Base-by-base conservation (phyloP, 176 grass and related monocot species). In the Zizania latifolia region DNA sequence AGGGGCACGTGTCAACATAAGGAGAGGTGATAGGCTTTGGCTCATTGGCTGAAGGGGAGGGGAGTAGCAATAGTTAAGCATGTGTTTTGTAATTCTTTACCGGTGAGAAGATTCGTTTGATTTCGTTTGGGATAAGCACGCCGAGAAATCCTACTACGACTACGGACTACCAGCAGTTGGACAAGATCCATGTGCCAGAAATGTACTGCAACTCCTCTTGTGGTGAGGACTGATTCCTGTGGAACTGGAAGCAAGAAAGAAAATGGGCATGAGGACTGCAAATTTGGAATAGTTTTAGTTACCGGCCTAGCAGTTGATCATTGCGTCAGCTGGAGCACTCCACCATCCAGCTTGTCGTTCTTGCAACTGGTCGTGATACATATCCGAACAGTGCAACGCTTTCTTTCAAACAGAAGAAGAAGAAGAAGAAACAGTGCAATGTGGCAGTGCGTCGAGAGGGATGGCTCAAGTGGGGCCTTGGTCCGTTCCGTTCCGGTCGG, bases 1-100 rank as follows among this genome's bases (percentile, higher is more conserved):
- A 16, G 27, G 54, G 4, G 65, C 84, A 81, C 77, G 62, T 75
- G 70, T 81, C 71, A 62, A n/a, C 10, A 28, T 33, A 22, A 0
- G 62, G 10, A 2, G 19, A 8, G 61, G 3, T 53, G 61, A 80
- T 51, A 60, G 59, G 76, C 35, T 72, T 36, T 55, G 2, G 3
- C 40, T 17, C 35, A 65, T 36, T 55, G 2, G 3, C 40, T 17
- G 58, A 56, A 50, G 7, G 22, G 48, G 48, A 45, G 43, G 43
- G n/a, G n/a, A n/a, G 17, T 33, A 30, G 0, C 19, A 3, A 10
- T 1, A 3, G 30, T 61, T n/a, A n/a, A 35, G 8, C 2, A n/a
- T n/a, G 48, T 35, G 8, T 10, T 13, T 2, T n/a, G n/a, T 8
- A 53, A 53, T 53, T 53, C 4, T 24, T 37, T 80, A 53, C 39